A percentile compares a stretch with the other conserved stretches of the same genome.
phyloP scores from a whole-genome alignment of 2,329 filamentous ascomycete genomes.

The Seiridium unicorne region DNA sequence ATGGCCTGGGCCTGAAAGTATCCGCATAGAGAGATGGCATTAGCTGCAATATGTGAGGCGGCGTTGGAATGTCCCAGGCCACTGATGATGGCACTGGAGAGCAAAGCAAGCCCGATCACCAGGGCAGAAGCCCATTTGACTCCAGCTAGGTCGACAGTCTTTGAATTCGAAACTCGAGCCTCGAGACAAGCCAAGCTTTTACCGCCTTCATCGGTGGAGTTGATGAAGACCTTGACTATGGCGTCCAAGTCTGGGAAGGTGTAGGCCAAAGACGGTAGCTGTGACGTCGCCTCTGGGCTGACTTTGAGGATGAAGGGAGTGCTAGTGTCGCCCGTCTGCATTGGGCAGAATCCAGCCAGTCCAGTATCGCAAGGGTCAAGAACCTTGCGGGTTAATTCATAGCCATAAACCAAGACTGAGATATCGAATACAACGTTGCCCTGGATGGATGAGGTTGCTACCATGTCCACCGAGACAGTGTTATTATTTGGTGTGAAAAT shows the following conservation, averaged over 20 bases:
- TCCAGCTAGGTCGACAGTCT: constrained; percentile 84
- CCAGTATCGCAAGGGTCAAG: constrained; percentile 68
- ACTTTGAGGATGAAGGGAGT: constrained; percentile 63
- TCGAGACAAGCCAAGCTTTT: constrained; percentile 80
- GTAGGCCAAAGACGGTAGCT: constrained; percentile 83
- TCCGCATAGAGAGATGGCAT: constrained; percentile 87
- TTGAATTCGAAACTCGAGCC: constrained; percentile 83
- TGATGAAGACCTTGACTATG: constrained; percentile 78
- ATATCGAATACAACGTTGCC: constrained; percentile 72
- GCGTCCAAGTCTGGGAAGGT: constrained; percentile 89
- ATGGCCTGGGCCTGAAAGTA: constrained; percentile 96
- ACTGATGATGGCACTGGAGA: constrained; percentile 84
- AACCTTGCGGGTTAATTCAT: constrained; percentile 56
- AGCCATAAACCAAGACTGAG: constrained; percentile 72
- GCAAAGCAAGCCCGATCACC: constrained; percentile 79
- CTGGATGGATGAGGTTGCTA: constrained; percentile 70
- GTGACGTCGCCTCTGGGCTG: constrained; percentile 47
- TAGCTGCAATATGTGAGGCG: constrained; percentile 89
- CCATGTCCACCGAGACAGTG: constrained; percentile 64
- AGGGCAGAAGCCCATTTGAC: constrained; percentile 89
- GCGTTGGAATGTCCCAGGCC: constrained; percentile 91
- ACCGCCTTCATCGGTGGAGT: constrained; percentile 55
- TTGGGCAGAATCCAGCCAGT: constrained; percentile 72
- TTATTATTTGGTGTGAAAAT: constrained; percentile 65
- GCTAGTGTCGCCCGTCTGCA: constrained; percentile 39